Percentiles rank a stretch among this genome's conserved stretches.
phyloP scores from a whole-genome alignment of 2,329 filamentous ascomycete species.

The Acephala macrosclerotiorum region DNA sequence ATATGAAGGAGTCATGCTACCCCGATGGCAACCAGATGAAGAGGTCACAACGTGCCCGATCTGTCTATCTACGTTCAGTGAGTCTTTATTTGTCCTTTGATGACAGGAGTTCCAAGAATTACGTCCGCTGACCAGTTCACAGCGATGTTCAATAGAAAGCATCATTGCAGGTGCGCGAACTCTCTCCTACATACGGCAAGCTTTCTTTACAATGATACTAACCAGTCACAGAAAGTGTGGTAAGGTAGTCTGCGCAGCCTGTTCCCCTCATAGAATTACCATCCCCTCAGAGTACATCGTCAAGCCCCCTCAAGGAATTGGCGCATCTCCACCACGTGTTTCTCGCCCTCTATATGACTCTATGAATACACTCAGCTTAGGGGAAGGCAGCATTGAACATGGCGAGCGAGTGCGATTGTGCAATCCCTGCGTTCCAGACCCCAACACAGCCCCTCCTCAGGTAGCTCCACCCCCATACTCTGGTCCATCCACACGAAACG shows the following conservation, averaged over 20 bases:
- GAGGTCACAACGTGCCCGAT: constrained; percentile 87
- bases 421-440: constrained; percentile 77
- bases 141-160: constrained; percentile 81
- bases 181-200: not conserved
- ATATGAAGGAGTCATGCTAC: constrained; percentile 58
- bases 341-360: constrained; percentile 30
- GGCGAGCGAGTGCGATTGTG: constrained; percentile 75
- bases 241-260: constrained; percentile 86
- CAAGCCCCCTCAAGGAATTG: constrained; percentile 62
- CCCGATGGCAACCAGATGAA: constrained; percentile 87
- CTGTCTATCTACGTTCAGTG: constrained; percentile 77
- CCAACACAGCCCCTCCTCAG: constrained; percentile 63
- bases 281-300: constrained; percentile 95
- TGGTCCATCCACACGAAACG: not conserved
- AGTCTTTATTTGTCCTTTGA: constrained; percentile 11
- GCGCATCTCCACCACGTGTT: constrained; percentile 22
- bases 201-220: constrained; percentile 6
- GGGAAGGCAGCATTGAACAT: constrained; percentile 56
- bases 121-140: constrained; percentile 22
- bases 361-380: constrained; percentile 30
- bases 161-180: constrained; percentile 80
- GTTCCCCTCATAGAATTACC: constrained; percentile 93
- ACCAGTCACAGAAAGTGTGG: constrained; percentile 76
- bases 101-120: not conserved
- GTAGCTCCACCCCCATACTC: constrained; percentile 3